Evolutionary conservation across 345 rosid genomes (phyloP).

Genomic region (Salix koriyanagi): DNA sequence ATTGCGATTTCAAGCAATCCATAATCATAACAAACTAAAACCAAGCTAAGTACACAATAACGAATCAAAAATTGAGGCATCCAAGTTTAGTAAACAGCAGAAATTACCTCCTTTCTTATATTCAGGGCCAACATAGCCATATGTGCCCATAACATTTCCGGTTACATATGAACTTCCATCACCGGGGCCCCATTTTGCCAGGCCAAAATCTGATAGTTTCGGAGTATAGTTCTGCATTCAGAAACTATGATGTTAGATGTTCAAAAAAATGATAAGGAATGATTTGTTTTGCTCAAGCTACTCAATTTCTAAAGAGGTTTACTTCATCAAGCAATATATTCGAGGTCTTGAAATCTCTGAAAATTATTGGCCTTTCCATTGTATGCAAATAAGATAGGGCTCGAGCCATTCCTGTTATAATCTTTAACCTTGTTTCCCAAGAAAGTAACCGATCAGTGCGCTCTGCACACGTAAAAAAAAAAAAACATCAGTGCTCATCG

Average conservation of each 20-base stretch:
- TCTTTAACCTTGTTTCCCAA: conserved; percentile 7
- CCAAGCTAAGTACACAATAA: no score
- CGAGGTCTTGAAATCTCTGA: conserved; percentile 15
- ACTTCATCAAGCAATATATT: conserved; percentile 11
- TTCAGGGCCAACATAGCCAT: background rate
- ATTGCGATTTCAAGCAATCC: no score
- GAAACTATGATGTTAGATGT: background rate
- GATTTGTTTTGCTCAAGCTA: no score
- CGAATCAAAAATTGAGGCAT: no score
- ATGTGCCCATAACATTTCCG: background rate
- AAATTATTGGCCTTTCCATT: background rate
- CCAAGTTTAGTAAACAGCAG: no score
- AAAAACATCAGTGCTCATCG: no score
- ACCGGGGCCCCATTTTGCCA: background rate
- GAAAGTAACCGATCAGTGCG: background rate
- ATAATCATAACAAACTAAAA: no score
- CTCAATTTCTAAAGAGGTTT: no score
- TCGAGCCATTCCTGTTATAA: conserved; percentile 6
- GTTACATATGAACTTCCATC: background rate
- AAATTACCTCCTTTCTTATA: background rate
- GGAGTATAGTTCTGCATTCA: background rate
- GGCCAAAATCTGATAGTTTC: conserved; percentile 4
- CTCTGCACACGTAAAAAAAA: background rate
- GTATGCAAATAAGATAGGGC: conserved; percentile 3
- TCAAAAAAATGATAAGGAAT: no score